Evolutionary conservation across 1,139 yeast species (phyloP), one percentile per base, ranked within the genome.

Genomic region (Taiozyma onychis): DNA sequence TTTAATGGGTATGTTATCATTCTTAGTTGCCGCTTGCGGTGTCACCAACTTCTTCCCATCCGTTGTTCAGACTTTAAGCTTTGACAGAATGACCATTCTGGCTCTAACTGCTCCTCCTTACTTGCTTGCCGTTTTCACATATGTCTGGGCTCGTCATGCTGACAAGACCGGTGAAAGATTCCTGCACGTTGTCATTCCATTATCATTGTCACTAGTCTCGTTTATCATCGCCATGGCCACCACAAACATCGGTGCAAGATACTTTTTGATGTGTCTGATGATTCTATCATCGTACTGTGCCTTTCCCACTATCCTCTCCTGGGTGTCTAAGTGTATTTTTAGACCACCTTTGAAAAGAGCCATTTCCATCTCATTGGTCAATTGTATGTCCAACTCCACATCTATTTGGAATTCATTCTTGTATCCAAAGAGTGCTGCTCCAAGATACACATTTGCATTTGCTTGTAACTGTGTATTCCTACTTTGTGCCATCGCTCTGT

Each of bases 71-170:
- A 80, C 86, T 7, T 69, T 81, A 56, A 74, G 78, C 42, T 81
- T 78, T 56, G 61, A 65, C 60, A 67, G 71, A 53, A 71, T 78
- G 43, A 71, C 76, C 35, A 80, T 85, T 6, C 69, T 78, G 52
- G 75, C 78, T 56, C 67, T 81, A 54, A 80, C 85, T 5, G 85
- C 81, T 41, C 85, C 85, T 42, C 85, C 85, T 28, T 81, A 80
- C 63, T 63, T 77, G 50, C 58, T 80, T 51, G 83, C 84, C 0
- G 81, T 80, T n/a, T 67, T 79, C 21, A 79, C 85, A 2, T 77
- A 72, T 57, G 41, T 76, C 18, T 77, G 81, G 78, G 78, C 84
- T 4, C 70, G 75, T 57, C 83, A 78, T 64, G 81, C 85, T 6
- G 85, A 80, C 61, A 72, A 70, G 52, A 73, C 80, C 1, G 81